Percentiles rank a stretch among this genome's conserved stretches.
phyloP scores from a whole-genome alignment of 148 eudicot genomes.

The Persicaria maculosa region DNA sequence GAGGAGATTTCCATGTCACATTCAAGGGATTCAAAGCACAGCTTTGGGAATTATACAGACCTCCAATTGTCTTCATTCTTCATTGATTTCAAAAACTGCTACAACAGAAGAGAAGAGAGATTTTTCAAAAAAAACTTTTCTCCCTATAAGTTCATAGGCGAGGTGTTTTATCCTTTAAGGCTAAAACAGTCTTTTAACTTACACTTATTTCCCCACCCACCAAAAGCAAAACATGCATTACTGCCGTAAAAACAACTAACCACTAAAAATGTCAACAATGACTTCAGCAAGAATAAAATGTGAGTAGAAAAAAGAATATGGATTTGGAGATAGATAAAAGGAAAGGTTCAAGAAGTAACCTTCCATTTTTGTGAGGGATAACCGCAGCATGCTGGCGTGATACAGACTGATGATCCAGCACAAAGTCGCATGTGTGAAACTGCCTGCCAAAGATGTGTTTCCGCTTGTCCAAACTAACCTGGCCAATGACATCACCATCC shows the following conservation, averaged over 20 bases:
- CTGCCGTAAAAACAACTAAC: not conserved
- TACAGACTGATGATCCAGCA: conserved; percentile 93
- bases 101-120: not conserved
- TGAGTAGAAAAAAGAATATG: not conserved
- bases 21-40: not conserved
- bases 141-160: not conserved
- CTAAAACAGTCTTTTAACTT: not conserved
- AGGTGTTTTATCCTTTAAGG: not conserved
- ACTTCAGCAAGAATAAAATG: not conserved
- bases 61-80: not conserved
- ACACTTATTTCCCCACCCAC: not conserved
- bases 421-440: conserved; percentile 86
- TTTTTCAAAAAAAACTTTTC: not conserved
- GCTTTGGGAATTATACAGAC: not conserved
- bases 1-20: not conserved
- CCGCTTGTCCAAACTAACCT: conserved; percentile 57
- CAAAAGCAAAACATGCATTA: not conserved
- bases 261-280: not conserved
- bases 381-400: conserved; percentile 98
- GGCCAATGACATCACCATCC: conserved; percentile 70
- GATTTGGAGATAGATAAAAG: not conserved
- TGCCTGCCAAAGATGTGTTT: conserved; percentile 90
- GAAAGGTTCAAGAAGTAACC: conserved; percentile 28
- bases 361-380: conserved; percentile 92
- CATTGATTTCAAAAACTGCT: not conserved